phyloP scores from a whole-genome alignment of 768 basidiomycete species.

The Phaffia australis region DNA sequence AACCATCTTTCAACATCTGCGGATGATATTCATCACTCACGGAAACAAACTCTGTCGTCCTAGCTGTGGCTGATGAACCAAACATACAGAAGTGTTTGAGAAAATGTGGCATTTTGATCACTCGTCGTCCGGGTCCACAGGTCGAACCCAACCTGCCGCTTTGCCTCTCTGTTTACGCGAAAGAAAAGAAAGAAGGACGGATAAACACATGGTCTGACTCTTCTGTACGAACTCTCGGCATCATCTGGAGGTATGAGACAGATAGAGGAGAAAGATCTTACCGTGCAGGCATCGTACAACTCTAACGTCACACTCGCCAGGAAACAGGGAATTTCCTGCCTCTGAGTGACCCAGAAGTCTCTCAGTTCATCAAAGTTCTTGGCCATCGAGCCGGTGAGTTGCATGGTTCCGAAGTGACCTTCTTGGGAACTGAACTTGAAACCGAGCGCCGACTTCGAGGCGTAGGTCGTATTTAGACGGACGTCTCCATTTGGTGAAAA shows the following conservation, averaged over 20 bases:
- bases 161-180: conserved; percentile 11
- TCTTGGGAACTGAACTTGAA: conserved; percentile 38
- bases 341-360: conserved; percentile 74
- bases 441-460: conserved; percentile 72
- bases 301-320: conserved; percentile 78
- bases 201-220: no score
- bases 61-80: no score
- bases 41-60: no score
- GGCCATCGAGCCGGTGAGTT: conserved; percentile 38
- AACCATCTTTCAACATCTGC: no score
- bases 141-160: conserved; percentile 23
- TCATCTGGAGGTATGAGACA: neutral
- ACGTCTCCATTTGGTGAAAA: conserved; percentile 85
- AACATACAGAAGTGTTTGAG: no score
- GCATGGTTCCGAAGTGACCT: conserved; percentile 37
- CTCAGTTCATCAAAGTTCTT: conserved; percentile 55
- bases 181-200: neutral
- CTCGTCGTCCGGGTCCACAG: conserved; percentile 13
- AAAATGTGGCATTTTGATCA: no score
- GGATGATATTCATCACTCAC: no score
- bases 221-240: neutral
- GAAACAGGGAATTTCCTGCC: conserved; percentile 79
- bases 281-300: conserved; percentile 67
- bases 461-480: conserved; percentile 79
- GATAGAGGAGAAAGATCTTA: conserved; percentile 13